Evolutionary conservation across 306 rosid species (phyloP), one percentile per base, ranked within the genome.

Genomic region (Prunus salicina): DNA sequence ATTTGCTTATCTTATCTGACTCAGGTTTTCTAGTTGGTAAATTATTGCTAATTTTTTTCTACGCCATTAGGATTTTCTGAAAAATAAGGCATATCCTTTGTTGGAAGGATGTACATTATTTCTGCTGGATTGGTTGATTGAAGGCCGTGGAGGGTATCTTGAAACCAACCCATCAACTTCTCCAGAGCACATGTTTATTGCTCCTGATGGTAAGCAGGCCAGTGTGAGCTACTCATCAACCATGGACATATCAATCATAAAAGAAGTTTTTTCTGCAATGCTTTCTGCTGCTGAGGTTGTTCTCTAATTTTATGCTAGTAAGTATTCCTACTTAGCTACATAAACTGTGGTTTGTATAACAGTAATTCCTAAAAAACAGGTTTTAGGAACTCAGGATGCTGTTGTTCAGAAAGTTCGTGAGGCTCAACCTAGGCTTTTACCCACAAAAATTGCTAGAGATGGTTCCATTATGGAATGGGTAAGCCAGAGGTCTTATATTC

Each of bases 121-220:
- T 94, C 88, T 94, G 91, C 84, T 94, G 92, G 96, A 92, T 90
- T 94, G 98, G 98, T 86, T 94, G 88, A 90, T 94, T 77, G 83
- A 94, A 80, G 96, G 95, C 86, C 89, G 15, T 19, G 90, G 88
- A 51, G 97, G 88, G 79, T 87, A 78, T 71, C 84, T 94, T 65
- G 93, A 94, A 89, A 94, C 98, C 69, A 94, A 94, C 82, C 98
- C 98, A 27, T 92, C 98, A 73, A 94, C 98, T 76, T 94, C 98
- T 69, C 98, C 98, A 1, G 98, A 94, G 83, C 98, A 94, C 86
- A 87, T 90, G 97, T 94, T 94, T 78, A 74, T 64, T 64, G 93
- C 98, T 65, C 91, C 98, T 65, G 96, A 86, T 68, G 83, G 88
- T 71, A 90, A 92, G 81, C 91, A 73, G 52, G 98, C 98, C 67